Evolutionary conservation across 257 asterid species (phyloP), one percentile per base, ranked within the genome.

Genomic region (Fraxinus excelsior): DNA sequence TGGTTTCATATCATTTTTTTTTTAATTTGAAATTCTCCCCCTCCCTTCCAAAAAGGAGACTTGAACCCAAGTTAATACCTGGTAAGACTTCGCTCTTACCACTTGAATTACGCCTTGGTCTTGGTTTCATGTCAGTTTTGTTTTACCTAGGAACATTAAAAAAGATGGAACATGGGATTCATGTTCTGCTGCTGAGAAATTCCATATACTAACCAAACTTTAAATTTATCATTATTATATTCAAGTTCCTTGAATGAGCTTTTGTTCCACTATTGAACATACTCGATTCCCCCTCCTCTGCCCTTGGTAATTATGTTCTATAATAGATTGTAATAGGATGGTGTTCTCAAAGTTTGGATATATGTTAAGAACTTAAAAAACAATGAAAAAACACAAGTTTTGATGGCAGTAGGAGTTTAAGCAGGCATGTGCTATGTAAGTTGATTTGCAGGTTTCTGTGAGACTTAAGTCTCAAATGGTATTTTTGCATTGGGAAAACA

Each of bases 351-450:
- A 23, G 31, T 23, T 60, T 7, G 31, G 16, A 11, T 25, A 18
- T 53, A 3, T 68, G 46, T 51, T 64, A 40, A 70, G 26, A 25
- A 25, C 51, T 42, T 76, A 64, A 13, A 44, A 44, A 58, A 58
- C 31, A 40, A 74, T 38, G 18, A 42, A 29, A 31, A 23, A 31
- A 60, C 37, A 2, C 38, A 56, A 66, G 46, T 34, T 60, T 78
- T 76, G 9, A 40, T 32, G 31, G 29, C 62, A 71, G 58, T 80
- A 62, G 10, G 51, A 67, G 46, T 66, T 31, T 65, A 67, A 42
- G 23, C 44, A 32, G 74, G 67, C 46, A 67, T 12, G 78, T 49
- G 46, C 37, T 25, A 2, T 73, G 31, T 79, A 73, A 2, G 6
- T 8, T 8, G 6, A 60, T 23, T 46, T 65, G 56, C 32, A 62